Evolutionary conservation across 208 protist species (phyloP).

Genomic region (Balamuthia mandrillaris): DNA sequence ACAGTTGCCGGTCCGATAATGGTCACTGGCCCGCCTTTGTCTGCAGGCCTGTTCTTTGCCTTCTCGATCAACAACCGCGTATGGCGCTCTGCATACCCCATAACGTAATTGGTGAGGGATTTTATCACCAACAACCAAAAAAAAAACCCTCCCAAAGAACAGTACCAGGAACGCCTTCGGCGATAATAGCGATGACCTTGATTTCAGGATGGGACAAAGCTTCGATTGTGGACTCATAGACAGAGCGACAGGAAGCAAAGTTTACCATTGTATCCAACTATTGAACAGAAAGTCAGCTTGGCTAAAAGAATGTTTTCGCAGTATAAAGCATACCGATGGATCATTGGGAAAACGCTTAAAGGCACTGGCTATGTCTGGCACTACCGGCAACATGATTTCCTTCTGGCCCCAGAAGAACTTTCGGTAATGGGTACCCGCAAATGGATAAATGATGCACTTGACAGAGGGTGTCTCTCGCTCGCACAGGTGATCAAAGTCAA

Average conservation of each 20-base stretch:
- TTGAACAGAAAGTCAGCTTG: constrained; percentile 24
- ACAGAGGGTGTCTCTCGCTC: constrained; percentile 66
- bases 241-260: constrained; percentile 77
- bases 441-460: constrained; percentile 65
- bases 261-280: constrained; percentile 73
- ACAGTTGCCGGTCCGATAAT: constrained; percentile 78
- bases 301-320: too few relatives aligned
- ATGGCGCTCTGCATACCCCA: constrained; percentile 71
- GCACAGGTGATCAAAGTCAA: constrained; percentile 78
- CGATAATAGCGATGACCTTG: constrained; percentile 73
- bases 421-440: constrained; percentile 52
- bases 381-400: constrained; percentile 71
- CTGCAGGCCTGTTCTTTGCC: background rate
- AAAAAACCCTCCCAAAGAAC: constrained; percentile 37
- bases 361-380: background rate
- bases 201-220: constrained; percentile 65
- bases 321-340: too few relatives aligned
- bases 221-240: constrained; percentile 70
- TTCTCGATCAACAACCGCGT: constrained; percentile 55
- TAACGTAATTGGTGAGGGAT: background rate
- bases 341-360: too few relatives aligned
- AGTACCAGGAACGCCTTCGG: constrained; percentile 80
- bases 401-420: constrained; percentile 75
- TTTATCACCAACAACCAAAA: background rate
- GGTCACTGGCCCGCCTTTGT: background rate